These are phyloP conservation scores for Kwoniella sp. DNA, from an alignment of 768 basidiomycete genomes.

Conservation along the genomic window DNA sequence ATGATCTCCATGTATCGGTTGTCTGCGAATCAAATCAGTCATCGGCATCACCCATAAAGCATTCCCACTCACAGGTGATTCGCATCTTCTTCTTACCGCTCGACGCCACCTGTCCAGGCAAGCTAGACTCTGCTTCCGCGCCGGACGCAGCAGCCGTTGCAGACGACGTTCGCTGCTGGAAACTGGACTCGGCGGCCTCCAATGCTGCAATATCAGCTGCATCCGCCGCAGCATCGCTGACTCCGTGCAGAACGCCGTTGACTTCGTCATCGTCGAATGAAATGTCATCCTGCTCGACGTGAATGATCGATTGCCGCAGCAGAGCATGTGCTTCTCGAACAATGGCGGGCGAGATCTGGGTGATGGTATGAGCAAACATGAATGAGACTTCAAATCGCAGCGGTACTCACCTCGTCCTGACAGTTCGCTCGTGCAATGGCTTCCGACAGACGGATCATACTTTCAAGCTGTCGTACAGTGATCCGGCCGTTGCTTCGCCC, in stretches of 20 bases:
- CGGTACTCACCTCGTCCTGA: conserved; percentile 70
- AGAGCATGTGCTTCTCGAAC: conserved; percentile 94
- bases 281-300: conserved; percentile 97
- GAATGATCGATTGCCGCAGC: conserved; percentile 93
- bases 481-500: conserved; percentile 88
- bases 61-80: conserved; percentile 61
- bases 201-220: conserved; percentile 60
- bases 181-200: conserved; percentile 51
- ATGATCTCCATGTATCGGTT: conserved; percentile 90
- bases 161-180: conserved; percentile 20
- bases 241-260: conserved; percentile 54
- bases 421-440: conserved; percentile 97
- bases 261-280: conserved; percentile 80
- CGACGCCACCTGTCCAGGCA: conserved; percentile 44
- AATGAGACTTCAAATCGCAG: too few relatives aligned
- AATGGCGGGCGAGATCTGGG: conserved; percentile 82
- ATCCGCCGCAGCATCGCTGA: conserved; percentile 62
- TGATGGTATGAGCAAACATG: too few relatives aligned
- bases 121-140: conserved; percentile 15
- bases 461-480: conserved; percentile 95
- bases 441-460: conserved; percentile 95
- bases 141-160: neutral
- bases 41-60: neutral
- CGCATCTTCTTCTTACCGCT: conserved; percentile 62
- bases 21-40: conserved; percentile 48